Conservation (phyloP, 2,329 filamentous ascomycete species). For the Pseudogymnoascus sp. region DNA sequence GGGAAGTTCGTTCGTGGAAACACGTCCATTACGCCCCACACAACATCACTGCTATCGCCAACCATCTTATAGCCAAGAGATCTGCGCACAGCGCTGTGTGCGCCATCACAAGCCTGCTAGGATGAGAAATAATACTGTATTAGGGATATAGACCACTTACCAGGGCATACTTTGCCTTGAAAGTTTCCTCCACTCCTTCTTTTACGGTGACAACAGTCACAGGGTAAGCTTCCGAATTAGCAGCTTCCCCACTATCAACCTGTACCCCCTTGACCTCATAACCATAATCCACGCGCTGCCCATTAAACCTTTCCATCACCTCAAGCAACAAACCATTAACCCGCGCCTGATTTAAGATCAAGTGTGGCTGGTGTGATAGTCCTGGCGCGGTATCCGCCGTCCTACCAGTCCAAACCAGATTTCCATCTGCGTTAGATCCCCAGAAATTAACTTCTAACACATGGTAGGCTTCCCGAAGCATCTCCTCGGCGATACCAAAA, state of each 20-base stretch:
- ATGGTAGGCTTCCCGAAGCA: conserved; percentile 47
- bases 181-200: conserved; percentile 32
- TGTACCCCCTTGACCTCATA: conserved; percentile 29
- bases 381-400: not conserved
- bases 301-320: conserved; percentile 36
- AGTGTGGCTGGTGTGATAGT: conserved; percentile 37
- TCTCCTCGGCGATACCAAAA: conserved; percentile 43
- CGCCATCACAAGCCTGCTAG: conserved; percentile 32
- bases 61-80: conserved; percentile 47
- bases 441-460: conserved; percentile 47
- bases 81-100: conserved; percentile 40
- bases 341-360: conserved; percentile 48
- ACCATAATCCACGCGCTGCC: conserved; percentile 42
- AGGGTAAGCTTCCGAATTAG: not conserved
- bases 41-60: conserved; percentile 46
- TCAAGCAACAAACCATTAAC: conserved; percentile 46
- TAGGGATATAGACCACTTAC: conserved; percentile 29
- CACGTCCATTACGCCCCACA: conserved; percentile 51
- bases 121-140: conserved; percentile 20
- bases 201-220: conserved; percentile 33
- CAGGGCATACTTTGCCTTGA: conserved; percentile 42
- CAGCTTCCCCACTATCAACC: conserved; percentile 33
- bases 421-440: conserved; percentile 24
- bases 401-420: not conserved
- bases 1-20: conserved; percentile 46